phyloP scores from a whole-genome alignment of 1,284 basidiomycete genomes.

The Earliella scabrosa region DNA sequence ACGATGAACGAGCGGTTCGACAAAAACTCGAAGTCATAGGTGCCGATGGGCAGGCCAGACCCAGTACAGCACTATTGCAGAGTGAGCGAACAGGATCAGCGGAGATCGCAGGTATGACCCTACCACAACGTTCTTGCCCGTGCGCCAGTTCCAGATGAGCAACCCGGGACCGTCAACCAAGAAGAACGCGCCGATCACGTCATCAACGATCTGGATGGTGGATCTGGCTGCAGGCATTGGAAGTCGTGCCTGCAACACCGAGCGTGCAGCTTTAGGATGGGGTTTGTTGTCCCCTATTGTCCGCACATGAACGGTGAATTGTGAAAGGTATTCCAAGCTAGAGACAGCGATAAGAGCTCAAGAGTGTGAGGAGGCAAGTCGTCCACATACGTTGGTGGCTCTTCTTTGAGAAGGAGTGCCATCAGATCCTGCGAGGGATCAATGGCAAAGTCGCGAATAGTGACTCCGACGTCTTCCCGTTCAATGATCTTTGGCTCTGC shows the following conservation, averaged over 20 bases:
- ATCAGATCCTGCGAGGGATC: constrained; percentile 66
- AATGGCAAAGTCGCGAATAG: constrained; percentile 61
- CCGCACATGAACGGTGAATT: constrained; percentile 34
- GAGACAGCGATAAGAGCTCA: not conserved
- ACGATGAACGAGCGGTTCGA: constrained; percentile 48
- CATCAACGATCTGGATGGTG: constrained; percentile 54
- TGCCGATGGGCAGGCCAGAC: constrained; percentile 31
- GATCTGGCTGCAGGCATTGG: constrained; percentile 38
- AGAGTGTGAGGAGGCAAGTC: not conserved
- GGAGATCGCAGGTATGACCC: constrained; percentile 22
- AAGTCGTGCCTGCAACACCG: constrained; percentile 31
- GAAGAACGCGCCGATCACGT: constrained; percentile 53
- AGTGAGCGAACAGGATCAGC: not conserved
- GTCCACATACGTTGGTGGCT: not conserved
- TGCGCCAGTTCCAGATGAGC: constrained; percentile 60
- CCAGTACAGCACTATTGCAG: constrained; percentile 28
- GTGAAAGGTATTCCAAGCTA: not conserved
- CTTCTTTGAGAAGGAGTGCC: constrained; percentile 39
- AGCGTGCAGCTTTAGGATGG: constrained; percentile 42
- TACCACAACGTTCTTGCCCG: constrained; percentile 48
- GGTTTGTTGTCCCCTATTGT: constrained; percentile 46
- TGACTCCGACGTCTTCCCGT: constrained; percentile 45
- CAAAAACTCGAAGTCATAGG: constrained; percentile 53
- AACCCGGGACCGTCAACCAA: constrained; percentile 41
- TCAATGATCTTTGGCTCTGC: constrained; percentile 30